A percentile compares a stretch with the other conserved stretches of the same genome.
phyloP scores from a whole-genome alignment of 2,329 filamentous ascomycete genomes.

The Colletotrichum chrysophilum region DNA sequence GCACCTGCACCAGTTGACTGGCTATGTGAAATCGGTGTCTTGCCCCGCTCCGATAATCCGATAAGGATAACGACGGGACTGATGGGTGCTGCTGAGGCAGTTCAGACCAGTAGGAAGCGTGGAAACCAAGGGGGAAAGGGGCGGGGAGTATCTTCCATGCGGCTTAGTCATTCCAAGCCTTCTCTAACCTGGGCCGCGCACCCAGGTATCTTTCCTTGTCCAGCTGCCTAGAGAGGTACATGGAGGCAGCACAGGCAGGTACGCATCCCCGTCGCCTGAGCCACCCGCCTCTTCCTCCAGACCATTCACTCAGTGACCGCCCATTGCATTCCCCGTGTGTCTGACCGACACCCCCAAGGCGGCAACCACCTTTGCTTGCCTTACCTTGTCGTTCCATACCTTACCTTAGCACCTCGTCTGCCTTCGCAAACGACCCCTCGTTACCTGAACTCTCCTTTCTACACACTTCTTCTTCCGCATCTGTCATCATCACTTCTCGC shows the following conservation, averaged over 20 bases:
- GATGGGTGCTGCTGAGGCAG: background rate
- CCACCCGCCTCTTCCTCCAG: background rate
- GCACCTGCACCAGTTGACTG: conserved; percentile 9
- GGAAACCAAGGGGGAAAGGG: background rate
- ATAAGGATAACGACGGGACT: conserved; percentile 17
- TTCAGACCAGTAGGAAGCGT: background rate
- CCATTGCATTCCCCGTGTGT: conserved; percentile 20
- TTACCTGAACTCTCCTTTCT: conserved; percentile 21
- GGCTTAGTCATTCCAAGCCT: background rate
- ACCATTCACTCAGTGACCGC: conserved; percentile 20
- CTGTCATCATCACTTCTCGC: conserved; percentile 16
- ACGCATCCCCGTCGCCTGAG: conserved; percentile 7
- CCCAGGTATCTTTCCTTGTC: background rate
- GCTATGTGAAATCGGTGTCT: conserved; percentile 11
- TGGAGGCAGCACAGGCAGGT: background rate
- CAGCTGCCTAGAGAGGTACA: background rate
- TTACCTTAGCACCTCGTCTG: background rate
- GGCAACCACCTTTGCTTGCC: conserved; percentile 19
- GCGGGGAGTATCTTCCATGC: background rate
- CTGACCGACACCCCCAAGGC: conserved; percentile 21
- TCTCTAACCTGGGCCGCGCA: background rate
- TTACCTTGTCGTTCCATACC: background rate
- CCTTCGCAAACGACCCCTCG: conserved; percentile 22
- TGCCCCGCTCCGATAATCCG: conserved; percentile 20
- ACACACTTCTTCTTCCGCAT: conserved; percentile 17